These are phyloP conservation scores for Tillandsia leiboldiana DNA, from an alignment of 176 grass and related monocot genomes.

Conservation along the genomic window DNA sequence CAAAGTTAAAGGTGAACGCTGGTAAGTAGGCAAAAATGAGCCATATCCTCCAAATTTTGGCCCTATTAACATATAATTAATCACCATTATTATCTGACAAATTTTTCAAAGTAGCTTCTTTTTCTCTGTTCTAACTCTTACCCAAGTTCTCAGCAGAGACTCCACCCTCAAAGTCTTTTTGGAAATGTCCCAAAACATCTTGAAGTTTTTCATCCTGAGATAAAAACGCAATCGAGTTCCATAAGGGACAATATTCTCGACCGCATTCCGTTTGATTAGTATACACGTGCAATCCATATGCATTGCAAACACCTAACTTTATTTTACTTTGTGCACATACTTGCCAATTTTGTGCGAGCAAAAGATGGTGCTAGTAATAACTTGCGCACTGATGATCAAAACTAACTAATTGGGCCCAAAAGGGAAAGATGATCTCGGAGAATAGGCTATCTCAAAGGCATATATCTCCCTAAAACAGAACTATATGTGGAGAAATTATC, in stretches of 20 bases:
- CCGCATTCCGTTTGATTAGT: neutral
- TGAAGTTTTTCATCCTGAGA: constrained; percentile 58
- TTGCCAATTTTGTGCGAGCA: too few species aligned
- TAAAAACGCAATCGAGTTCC: neutral
- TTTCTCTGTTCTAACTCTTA: constrained; percentile 17
- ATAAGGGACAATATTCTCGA: neutral
- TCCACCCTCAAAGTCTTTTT: constrained; percentile 48
- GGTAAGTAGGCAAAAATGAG: constrained; percentile 42
- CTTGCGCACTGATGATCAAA: too few species aligned
- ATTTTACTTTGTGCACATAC: neutral
- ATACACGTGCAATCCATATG: neutral
- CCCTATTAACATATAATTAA: constrained; percentile 28
- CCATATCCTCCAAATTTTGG: constrained; percentile 39
- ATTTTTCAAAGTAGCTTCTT: constrained; percentile 12
- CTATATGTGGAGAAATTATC: neutral
- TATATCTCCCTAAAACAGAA: constrained; percentile 5
- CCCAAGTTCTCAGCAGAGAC: constrained; percentile 31
- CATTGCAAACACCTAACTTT: neutral
- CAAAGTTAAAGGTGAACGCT: constrained; percentile 24
- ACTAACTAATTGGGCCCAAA: too few species aligned
- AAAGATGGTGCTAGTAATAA: too few species aligned
- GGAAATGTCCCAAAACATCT: constrained; percentile 53
- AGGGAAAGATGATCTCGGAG: too few species aligned
- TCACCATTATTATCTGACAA: constrained; percentile 25
- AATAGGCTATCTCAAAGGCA: constrained; percentile 3